Evolutionary conservation across 1,284 basidiomycete genomes (phyloP).

Genomic region (Chalciporus sp.): DNA sequence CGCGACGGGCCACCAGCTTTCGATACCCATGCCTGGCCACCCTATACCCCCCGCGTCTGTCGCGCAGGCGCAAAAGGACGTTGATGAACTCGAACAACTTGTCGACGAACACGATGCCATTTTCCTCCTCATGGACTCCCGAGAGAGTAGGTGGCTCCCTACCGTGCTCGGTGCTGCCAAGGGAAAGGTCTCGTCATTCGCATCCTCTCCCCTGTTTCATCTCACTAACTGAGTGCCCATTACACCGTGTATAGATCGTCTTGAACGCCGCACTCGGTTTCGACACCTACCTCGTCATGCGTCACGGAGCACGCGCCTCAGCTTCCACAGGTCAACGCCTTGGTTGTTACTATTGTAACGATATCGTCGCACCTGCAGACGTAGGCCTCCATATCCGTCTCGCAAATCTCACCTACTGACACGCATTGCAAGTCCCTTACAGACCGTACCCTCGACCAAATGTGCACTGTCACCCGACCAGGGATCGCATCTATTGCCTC

Average conservation of each 20-base stretch:
- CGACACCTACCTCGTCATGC: conserved; percentile 96
- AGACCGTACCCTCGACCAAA: conserved; percentile 95
- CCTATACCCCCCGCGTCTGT: conserved; percentile 69
- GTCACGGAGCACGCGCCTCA: conserved; percentile 76
- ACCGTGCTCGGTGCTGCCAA: conserved; percentile 85
- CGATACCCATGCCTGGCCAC: conserved; percentile 98
- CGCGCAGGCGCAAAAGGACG: conserved; percentile 64
- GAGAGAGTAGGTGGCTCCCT: conserved; percentile 95
- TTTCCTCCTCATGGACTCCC: conserved; percentile 96
- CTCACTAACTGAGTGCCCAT: background rate
- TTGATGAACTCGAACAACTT: conserved; percentile 74
- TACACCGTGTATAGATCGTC: conserved; percentile 67
- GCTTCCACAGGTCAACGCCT: conserved; percentile 47
- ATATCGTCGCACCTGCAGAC: conserved; percentile 94
- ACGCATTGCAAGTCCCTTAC: conserved; percentile 75
- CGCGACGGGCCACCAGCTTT: conserved; percentile 72
- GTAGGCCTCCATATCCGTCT: conserved; percentile 47
- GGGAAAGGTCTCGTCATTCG: conserved; percentile 61
- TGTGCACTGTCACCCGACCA: conserved; percentile 99
- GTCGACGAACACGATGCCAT: conserved; percentile 87
- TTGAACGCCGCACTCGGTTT: conserved; percentile 96
- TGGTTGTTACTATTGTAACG: conserved; percentile 98
- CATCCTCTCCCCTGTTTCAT: background rate
- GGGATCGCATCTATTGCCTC: conserved; percentile 93
- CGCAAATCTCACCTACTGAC: background rate